Evolutionary conservation across 805 yeast species (phyloP).

Genomic region (Saccharomyces kudriavzevii): DNA sequence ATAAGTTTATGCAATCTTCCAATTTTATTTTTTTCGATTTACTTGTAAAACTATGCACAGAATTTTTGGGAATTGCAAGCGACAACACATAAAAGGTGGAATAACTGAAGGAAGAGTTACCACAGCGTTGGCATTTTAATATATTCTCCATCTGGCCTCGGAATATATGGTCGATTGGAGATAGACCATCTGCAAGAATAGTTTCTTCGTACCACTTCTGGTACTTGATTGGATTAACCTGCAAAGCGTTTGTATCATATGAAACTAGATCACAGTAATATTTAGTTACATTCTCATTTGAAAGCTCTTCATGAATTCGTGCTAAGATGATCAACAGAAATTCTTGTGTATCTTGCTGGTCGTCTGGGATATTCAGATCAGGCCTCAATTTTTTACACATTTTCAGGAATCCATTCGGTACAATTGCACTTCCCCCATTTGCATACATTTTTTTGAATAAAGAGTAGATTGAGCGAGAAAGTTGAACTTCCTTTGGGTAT

Average conservation of each 20-base stretch:
- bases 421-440: conserved; percentile 53
- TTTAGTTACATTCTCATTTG: conserved; percentile 32
- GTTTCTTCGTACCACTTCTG: conserved; percentile 51
- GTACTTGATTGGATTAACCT: conserved; percentile 40
- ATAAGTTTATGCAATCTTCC: conserved; percentile 56
- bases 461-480: conserved; percentile 45
- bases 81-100: conserved; percentile 56
- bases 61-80: conserved; percentile 45
- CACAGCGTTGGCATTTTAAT: conserved; percentile 57
- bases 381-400: conserved; percentile 48
- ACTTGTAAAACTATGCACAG: conserved; percentile 17
- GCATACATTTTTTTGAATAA: conserved; percentile 50
- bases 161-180: conserved; percentile 57
- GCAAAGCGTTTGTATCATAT: conserved; percentile 25
- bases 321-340: conserved; percentile 60
- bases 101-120: conserved; percentile 49
- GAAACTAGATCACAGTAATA: conserved; percentile 34
- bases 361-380: conserved; percentile 58
- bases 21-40: conserved; percentile 35
- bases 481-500: conserved; percentile 4
- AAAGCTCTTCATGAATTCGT: conserved; percentile 58
- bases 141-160: conserved; percentile 68
- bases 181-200: conserved; percentile 48
- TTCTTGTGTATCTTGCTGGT: conserved; percentile 79
- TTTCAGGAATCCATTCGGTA: conserved; percentile 57